These are phyloP conservation scores for Debaryomycetaceae sp. DNA, from an alignment of 1,139 yeast genomes.

Conservation along the genomic window DNA sequence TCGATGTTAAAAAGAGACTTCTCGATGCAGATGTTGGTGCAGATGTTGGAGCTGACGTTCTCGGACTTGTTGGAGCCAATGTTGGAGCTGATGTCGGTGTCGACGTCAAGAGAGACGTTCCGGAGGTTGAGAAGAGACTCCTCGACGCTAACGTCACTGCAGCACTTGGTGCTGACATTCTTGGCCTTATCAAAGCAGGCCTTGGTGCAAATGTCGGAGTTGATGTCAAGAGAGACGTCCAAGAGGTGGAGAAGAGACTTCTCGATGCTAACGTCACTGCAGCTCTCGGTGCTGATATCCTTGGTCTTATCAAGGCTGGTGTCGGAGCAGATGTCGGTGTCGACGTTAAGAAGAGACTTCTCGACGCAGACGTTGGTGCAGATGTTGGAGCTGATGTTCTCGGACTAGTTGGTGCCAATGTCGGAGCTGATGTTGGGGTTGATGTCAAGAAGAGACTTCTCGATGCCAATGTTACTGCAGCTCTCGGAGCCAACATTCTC, in stretches of 20 bases:
- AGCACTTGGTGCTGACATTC: conserved; percentile 9
- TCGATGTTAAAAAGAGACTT: conserved; percentile 8
- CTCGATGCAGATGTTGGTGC: conserved; percentile 13
- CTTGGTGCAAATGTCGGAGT: not conserved
- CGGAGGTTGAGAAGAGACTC: conserved; percentile 11
- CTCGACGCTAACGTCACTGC: conserved; percentile 8
- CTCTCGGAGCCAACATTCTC: not conserved
- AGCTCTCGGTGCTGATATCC: not conserved
- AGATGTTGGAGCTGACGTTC: conserved; percentile 9
- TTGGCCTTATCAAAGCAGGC: conserved; percentile 7
- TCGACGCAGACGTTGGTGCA: not conserved
- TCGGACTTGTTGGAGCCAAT: not conserved
- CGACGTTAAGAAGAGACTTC: too few relatives aligned
- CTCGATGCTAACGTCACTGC: not conserved
- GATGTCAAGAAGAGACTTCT: not conserved
- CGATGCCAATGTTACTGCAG: not conserved
- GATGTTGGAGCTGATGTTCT: conserved; percentile 5
- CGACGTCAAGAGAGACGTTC: conserved; percentile 8
- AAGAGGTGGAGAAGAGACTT: not conserved
- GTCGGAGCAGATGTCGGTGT: not conserved
- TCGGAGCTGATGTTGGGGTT: not conserved
- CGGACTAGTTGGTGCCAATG: not conserved
- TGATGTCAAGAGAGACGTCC: not conserved
- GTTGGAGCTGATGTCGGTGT: conserved; percentile 4
- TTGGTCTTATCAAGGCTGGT: not conserved